Evolutionary conservation across 306 rosid species (phyloP), one percentile per base, ranked within the genome.

Genomic region (Biancaea sappan): DNA sequence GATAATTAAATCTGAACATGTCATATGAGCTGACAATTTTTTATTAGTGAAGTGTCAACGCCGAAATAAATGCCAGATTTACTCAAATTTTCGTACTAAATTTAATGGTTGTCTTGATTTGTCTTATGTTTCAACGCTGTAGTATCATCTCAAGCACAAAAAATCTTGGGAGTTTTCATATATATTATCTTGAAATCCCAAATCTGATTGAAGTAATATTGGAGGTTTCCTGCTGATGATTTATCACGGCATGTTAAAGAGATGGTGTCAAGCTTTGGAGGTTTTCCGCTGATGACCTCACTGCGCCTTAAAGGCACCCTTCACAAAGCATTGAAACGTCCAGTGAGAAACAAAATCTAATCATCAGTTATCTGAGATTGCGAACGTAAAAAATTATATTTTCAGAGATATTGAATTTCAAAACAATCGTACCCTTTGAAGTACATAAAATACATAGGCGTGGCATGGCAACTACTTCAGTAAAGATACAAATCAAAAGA

Each of bases 401-500:
- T 40, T 32, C 63, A 32, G 51, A 12, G 26, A 13, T 61, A 18
- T 15, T 28, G 18, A 54, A 70, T 64, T 34, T 24, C 62, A 18
- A 70, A 57, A 54, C 74, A 71, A 29, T 44, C 8, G 47, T 28
- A 11, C 40, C 59, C 53, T 25, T 52, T 43, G 57, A 37, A 35
- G 74, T 56, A 52, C 68, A 61, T 59, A 37, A 29, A 79, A 74
- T 66, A 26, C 46, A 44, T 32, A 37, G 52, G 52, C 47, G 37
- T 52, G 66, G 74, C 40, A 60, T 81, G 34, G n/a, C 73, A 48
- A 64, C 66, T 77, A 65, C 75, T 74, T 73, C 68, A 80, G 73
- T 73, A 80, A 78, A 82, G 79, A 73, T 69, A 75, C 72, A 72
- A 46, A 80, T 72, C 76, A 78, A 82, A 69, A 72, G 54, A 80